Conservation (phyloP, 2,329 filamentous ascomycete genomes). For the Eutypa lata region DNA sequence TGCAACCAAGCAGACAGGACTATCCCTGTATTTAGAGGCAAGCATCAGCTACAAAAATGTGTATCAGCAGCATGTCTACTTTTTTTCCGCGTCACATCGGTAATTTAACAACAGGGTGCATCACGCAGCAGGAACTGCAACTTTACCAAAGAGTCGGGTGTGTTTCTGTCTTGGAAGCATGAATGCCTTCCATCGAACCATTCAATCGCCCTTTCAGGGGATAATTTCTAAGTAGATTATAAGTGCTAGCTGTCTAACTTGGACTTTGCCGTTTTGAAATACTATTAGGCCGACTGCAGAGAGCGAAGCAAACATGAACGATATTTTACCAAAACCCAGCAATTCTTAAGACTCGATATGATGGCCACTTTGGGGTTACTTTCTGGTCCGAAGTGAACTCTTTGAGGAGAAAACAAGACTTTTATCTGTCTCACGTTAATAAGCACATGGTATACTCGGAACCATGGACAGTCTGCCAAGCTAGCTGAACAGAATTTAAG, state of each 20-base stretch:
- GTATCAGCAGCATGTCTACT: too few relatives aligned
- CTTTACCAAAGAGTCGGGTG: too few relatives aligned
- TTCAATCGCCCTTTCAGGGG: neutral
- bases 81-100: too few relatives aligned
- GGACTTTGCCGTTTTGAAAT: slow-evolving; percentile 2
- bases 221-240: neutral
- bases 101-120: too few relatives aligned
- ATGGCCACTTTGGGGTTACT: neutral
- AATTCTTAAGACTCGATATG: neutral
- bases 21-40: neutral
- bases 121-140: too few relatives aligned
- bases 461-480: neutral
- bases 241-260: neutral
- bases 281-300: slow-evolving; percentile 13
- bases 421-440: slow-evolving; percentile 9
- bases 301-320: slow-evolving; percentile 9
- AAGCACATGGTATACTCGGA: slow-evolving; percentile 4
- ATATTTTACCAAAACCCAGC: neutral
- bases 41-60: neutral
- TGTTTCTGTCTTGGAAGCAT: too few relatives aligned
- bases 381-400: too few relatives aligned
- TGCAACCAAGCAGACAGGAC: neutral
- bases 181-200: too few relatives aligned
- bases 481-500: neutral
- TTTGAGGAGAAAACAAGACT: neutral